A percentile compares a stretch with the other conserved stretches of the same genome.
phyloP scores from a whole-genome alignment of 2,329 filamentous ascomycete genomes.

The Penicillium vulpinum region DNA sequence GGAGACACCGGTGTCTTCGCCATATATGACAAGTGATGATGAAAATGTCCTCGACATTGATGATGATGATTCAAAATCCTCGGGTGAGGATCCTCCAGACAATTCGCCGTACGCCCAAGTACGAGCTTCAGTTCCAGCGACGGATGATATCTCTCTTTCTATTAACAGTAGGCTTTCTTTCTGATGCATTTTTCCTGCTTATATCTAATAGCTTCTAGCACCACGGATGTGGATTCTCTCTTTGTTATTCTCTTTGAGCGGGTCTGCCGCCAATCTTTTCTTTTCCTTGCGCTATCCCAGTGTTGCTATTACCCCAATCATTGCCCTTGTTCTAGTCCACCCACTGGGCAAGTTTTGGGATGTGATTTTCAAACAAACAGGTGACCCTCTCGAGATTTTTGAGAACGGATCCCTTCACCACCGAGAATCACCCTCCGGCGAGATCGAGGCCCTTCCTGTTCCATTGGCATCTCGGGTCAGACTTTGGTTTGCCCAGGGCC shows the following conservation, averaged over 20 bases:
- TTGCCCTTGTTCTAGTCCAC: constrained; percentile 66
- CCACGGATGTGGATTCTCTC: constrained; percentile 84
- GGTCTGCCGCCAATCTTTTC: constrained; percentile 65
- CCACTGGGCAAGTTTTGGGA: constrained; percentile 82
- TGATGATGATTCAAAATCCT: constrained; percentile 32
- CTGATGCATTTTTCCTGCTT: not conserved
- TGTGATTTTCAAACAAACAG: constrained; percentile 61
- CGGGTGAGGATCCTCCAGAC: constrained; percentile 37
- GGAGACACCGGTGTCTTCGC: constrained; percentile 25
- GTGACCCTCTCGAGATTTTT: constrained; percentile 58
- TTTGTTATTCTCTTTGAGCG: constrained; percentile 75
- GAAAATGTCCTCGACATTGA: constrained; percentile 29
- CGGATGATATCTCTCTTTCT: constrained; percentile 73
- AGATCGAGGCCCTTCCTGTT: constrained; percentile 20
- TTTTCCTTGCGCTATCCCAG: constrained; percentile 89
- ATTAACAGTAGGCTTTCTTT: constrained; percentile 60
- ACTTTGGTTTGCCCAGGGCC: constrained; percentile 75
- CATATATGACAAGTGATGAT: constrained; percentile 23
- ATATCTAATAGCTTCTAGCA: constrained; percentile 36
- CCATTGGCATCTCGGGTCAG: constrained; percentile 50
- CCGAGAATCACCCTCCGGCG: constrained; percentile 29
- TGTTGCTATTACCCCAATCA: constrained; percentile 84
- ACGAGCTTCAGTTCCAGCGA: constrained; percentile 73
- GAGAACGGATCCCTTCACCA: constrained; percentile 59
- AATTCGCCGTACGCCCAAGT: constrained; percentile 67